phyloP scores from a whole-genome alignment of 202 grass and related monocot genomes.

The Saccharum hybrid region DNA sequence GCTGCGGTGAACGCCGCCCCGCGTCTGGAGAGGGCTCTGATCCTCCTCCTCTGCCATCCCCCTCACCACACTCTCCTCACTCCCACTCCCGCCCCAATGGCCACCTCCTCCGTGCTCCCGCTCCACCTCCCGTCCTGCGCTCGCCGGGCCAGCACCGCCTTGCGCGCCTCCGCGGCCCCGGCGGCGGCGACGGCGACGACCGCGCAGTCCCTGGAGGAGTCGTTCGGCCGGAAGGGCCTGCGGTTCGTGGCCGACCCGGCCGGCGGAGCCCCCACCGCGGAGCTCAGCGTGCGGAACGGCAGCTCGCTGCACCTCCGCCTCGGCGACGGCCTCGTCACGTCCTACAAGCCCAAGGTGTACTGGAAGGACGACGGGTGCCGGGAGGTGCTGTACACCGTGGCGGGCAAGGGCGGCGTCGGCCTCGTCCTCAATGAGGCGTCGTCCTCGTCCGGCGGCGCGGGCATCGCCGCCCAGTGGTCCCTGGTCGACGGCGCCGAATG shows the following conservation, averaged over 20 bases:
- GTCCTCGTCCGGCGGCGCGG: constrained; percentile 27
- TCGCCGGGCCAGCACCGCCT: constrained; percentile 26
- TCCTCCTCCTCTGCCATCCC: constrained; percentile 13
- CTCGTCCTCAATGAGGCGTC: constrained; percentile 70
- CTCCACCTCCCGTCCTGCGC: constrained; percentile 64
- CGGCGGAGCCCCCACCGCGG: constrained; percentile 53
- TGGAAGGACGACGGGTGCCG: constrained; percentile 83
- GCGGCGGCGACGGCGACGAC: not conserved
- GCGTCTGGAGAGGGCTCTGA: constrained; percentile 4
- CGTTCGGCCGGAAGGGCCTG: constrained; percentile 88
- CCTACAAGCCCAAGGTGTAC: constrained; percentile 86
- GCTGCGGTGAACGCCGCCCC: constrained; percentile 53
- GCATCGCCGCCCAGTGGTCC: constrained; percentile 37
- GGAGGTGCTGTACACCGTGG: constrained; percentile 78
- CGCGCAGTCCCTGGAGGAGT: constrained; percentile 67
- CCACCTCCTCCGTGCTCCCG: constrained; percentile 73
- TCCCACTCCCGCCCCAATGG: constrained; percentile 50
- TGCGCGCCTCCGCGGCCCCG: constrained; percentile 36
- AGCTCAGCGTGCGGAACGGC: constrained; percentile 80
- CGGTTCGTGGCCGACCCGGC: constrained; percentile 62
- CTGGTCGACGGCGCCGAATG: constrained; percentile 57
- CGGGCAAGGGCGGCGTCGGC: constrained; percentile 71
- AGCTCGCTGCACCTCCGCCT: constrained; percentile 81
- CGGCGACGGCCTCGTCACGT: constrained; percentile 80
- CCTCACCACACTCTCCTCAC: not conserved